These are phyloP conservation scores for Priceomyces castillae DNA, from an alignment of 805 yeast species.

Conservation along the genomic window DNA sequence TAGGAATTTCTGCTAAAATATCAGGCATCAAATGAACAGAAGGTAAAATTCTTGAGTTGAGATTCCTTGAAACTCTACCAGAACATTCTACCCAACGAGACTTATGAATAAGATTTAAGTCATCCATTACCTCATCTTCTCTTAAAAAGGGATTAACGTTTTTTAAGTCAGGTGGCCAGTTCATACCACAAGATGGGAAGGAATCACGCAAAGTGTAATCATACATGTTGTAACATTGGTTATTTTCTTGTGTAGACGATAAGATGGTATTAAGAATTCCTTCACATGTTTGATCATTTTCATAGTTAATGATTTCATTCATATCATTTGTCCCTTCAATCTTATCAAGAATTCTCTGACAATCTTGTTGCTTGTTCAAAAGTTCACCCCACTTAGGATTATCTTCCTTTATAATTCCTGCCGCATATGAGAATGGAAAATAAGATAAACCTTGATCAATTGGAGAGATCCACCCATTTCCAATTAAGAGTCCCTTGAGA, in stretches of 20 bases:
- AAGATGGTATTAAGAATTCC: slow-evolving; percentile 41
- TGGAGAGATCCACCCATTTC: slow-evolving; percentile 96
- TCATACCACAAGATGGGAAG: slow-evolving; percentile 85
- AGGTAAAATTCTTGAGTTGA: slow-evolving; percentile 53
- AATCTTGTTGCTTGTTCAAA: slow-evolving; percentile 50
- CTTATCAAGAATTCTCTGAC: slow-evolving; percentile 52
- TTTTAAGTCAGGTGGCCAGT: slow-evolving; percentile 77
- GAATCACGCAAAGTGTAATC: slow-evolving; percentile 69
- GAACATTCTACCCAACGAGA: slow-evolving; percentile 79
- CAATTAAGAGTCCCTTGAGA: slow-evolving; percentile 70
- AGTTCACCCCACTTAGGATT: slow-evolving; percentile 42
- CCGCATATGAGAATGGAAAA: slow-evolving; percentile 63
- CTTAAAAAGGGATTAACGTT: slow-evolving; percentile 51
- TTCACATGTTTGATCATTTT: slow-evolving; percentile 44
- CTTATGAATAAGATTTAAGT: slow-evolving; percentile 47
- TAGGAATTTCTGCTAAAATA: slow-evolving; percentile 54
- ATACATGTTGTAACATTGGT: slow-evolving; percentile 77
- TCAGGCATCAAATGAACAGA: slow-evolving; percentile 66
- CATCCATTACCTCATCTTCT: slow-evolving; percentile 41
- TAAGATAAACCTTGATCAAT: slow-evolving; percentile 78
- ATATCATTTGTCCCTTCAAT: slow-evolving; percentile 18
- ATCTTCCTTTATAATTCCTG: slow-evolving; percentile 48
- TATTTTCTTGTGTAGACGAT: slow-evolving; percentile 34
- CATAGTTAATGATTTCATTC: slow-evolving; percentile 17
- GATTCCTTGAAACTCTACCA: slow-evolving; percentile 48